Percentiles rank a stretch among this genome's conserved stretches.
These are phyloP conservation scores for Magnolia kwangsiensis DNA, from an alignment of 164 flowering plant genomes.

Conservation along the genomic window DNA sequence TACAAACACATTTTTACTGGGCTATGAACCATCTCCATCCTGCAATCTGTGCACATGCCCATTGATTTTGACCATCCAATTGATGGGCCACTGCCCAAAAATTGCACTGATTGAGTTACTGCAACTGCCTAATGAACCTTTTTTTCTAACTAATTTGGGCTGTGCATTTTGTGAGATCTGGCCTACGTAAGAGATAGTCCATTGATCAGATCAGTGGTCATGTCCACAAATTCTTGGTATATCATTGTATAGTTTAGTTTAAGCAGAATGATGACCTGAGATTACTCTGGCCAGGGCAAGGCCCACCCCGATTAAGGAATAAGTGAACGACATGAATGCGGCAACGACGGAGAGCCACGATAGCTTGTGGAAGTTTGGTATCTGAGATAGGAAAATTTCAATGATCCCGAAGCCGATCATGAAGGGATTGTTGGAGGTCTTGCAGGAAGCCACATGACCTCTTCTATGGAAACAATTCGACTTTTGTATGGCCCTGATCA, in stretches of 20 bases:
- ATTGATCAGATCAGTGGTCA: no score
- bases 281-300: conserved; percentile 52
- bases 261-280: conserved; percentile 31
- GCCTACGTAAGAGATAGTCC: no score
- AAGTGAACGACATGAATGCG: conserved; percentile 66
- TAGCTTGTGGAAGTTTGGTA: conserved; percentile 65
- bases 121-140: background rate
- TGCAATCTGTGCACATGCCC: background rate
- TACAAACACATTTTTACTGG: background rate
- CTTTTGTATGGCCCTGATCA: conserved; percentile 35
- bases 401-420: conserved; percentile 66
- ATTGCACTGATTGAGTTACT: background rate
- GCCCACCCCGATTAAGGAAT: conserved; percentile 38
- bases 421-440: conserved; percentile 60
- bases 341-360: conserved; percentile 70
- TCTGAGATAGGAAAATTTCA: conserved; percentile 63
- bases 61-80: background rate
- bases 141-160: no score
- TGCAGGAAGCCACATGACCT: conserved; percentile 56
- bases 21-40: background rate
- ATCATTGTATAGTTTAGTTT: background rate
- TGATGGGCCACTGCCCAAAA: background rate
- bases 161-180: no score
- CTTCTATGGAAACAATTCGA: conserved; percentile 43
- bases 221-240: background rate